Evolutionary conservation across 2,329 filamentous ascomycete species (phyloP), one percentile per base, ranked within the genome.

Genomic region (Paracoccidioides brasiliensis): DNA sequence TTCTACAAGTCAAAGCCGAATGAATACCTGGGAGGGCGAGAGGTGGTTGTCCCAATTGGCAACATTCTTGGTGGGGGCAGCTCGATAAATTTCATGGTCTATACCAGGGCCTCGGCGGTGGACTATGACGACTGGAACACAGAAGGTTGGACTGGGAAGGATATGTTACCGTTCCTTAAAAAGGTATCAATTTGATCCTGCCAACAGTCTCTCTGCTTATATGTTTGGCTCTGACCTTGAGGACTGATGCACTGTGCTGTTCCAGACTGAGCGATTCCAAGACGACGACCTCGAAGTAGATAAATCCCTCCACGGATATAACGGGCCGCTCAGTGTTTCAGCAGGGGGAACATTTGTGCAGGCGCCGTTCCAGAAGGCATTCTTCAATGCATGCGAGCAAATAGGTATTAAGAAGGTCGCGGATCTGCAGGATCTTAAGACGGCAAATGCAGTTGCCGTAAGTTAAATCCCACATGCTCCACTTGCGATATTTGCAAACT

Each of bases 41-140:
- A 57, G 37, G 55, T 68, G 2, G 69, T 75, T 28, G 70, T 76
- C 5, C 70, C 71, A 9, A 69, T 63, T 10, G 74, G 73, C 53
- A 74, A 76, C 30, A 76, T 80, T 0, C 72, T 87, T 0, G 84
- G 84, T 15, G 84, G 84, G 5, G 81, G 82, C 5, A 79, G 76
- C 14, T 78, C 78, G 0, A 73, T 84, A 50, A 83, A 83, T 59
- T 79, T 78, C 59, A 78, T 82, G 77, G 77, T 80, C 50, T 71
- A 69, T 57, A 66, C 56, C 75, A 73, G 70, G 12, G 64, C 66
- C 3, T 66, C 70, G 53, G 56, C 63, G 44, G 61, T 60, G 22
- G 70, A 72, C 46, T 67, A 60, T 54, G 76, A 81, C 59, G 71
- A 72, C 5, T 81, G 78, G 78, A 72, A 78, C 6, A 74, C 72